Evolutionary conservation across 805 yeast species (phyloP).

Genomic region (Blastobotrys terrestris): DNA sequence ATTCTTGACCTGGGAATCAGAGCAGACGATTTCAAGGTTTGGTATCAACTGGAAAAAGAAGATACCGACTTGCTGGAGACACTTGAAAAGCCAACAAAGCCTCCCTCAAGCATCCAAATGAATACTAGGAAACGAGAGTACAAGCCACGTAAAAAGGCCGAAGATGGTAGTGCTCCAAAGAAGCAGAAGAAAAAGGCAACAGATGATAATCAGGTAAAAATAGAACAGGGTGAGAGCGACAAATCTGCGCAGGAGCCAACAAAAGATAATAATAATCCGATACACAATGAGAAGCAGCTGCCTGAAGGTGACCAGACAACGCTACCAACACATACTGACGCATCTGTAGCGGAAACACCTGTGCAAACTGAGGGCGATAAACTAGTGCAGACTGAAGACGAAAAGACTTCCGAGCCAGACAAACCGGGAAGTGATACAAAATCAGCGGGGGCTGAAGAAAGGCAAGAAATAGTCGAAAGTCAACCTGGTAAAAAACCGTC

Average conservation of each 20-base stretch:
- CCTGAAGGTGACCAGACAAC: not conserved
- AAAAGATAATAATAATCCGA: not conserved
- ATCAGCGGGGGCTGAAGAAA: not conserved
- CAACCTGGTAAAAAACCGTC: not conserved
- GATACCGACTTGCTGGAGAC: slow-evolving; percentile 27
- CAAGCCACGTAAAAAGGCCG: slow-evolving; percentile 16
- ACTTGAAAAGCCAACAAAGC: slow-evolving; percentile 17
- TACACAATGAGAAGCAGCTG: not conserved
- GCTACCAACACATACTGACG: no score
- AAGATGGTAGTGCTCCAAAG: slow-evolving; percentile 13
- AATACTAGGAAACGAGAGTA: slow-evolving; percentile 18
- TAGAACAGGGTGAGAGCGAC: not conserved
- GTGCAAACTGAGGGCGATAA: no score
- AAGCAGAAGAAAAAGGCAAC: slow-evolving; percentile 10
- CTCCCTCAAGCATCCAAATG: slow-evolving; percentile 13
- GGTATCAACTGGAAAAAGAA: slow-evolving; percentile 60
- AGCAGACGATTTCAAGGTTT: slow-evolving; percentile 55
- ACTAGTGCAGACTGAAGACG: no score
- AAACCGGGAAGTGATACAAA: no score
- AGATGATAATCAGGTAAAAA: not conserved
- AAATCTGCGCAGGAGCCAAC: no score
- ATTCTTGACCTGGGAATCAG: slow-evolving; percentile 56
- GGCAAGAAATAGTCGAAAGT: not conserved
- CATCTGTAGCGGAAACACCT: no score
- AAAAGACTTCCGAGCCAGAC: no score